These are phyloP conservation scores for Mortierella sp. DNA, from an alignment of 371 early-diverging fungal species.

Conservation along the genomic window DNA sequence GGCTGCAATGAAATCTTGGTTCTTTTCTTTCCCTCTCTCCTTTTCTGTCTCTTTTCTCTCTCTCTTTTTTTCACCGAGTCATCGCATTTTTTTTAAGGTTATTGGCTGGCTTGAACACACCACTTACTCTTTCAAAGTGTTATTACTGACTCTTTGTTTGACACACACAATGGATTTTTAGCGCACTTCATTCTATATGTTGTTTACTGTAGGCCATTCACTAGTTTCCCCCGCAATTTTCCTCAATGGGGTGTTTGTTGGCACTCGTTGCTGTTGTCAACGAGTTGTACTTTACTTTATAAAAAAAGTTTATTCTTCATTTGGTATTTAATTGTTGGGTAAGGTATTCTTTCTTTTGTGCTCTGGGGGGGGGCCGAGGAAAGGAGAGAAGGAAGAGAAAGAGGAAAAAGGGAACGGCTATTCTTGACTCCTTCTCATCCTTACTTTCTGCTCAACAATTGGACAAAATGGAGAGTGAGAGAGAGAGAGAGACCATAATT, in stretches of 20 bases:
- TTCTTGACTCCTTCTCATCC: neutral
- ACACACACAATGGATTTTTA: no score
- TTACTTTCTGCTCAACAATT: neutral
- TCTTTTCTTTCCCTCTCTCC: no score
- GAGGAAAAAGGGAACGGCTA: neutral
- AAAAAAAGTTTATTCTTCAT: neutral
- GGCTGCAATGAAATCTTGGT: no score
- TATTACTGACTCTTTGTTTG: neutral
- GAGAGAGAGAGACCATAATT: neutral
- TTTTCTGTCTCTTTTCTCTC: neutral
- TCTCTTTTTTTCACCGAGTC: conserved; percentile 5
- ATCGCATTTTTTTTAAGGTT: conserved; percentile 9
- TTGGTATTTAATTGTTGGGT: neutral
- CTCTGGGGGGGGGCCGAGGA: neutral
- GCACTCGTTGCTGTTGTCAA: neutral
- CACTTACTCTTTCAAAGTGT: neutral
- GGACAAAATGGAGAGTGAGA: neutral
- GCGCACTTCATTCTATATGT: neutral
- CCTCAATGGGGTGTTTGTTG: conserved; percentile 13
- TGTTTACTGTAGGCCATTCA: neutral
- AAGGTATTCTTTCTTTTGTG: neutral
- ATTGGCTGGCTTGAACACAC: conserved; percentile 7
- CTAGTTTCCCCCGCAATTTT: conserved; percentile 10
- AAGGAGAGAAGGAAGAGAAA: neutral
- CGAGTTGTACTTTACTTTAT: neutral